phyloP scores from a whole-genome alignment of 805 yeast genomes.

The Suhomyces vadensis region DNA sequence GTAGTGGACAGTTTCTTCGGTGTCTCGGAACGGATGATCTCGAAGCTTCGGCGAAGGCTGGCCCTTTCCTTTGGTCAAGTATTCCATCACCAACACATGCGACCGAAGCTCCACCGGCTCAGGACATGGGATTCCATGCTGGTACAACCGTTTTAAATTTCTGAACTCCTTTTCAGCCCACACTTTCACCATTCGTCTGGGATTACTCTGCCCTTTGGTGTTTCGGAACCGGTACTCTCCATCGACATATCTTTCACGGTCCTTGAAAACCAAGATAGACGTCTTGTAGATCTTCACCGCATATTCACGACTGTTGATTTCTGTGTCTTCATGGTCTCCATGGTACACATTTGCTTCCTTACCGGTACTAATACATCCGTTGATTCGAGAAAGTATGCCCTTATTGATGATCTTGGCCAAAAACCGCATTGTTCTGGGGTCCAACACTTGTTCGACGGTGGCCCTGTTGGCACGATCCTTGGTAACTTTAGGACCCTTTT shows the following conservation, averaged over 20 bases:
- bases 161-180: conserved; percentile 99
- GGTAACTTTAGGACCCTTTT: conserved; percentile 57
- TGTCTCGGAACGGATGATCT: conserved; percentile 74
- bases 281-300: conserved; percentile 97
- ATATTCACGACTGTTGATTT: conserved; percentile 47
- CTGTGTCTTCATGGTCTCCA: conserved; percentile 60
- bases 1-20: conserved; percentile 62
- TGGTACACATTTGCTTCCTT: conserved; percentile 97
- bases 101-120: conserved; percentile 85
- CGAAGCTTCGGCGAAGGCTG: conserved; percentile 88
- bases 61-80: conserved; percentile 73
- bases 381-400: conserved; percentile 80
- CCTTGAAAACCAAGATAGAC: conserved; percentile 94
- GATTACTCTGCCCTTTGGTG: conserved; percentile 82
- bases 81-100: conserved; percentile 95
- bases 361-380: conserved; percentile 95
- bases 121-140: conserved; percentile 88
- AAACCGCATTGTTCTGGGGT: conserved; percentile 88
- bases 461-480: conserved; percentile 92
- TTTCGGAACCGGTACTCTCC: conserved; percentile 94
- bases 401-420: conserved; percentile 77
- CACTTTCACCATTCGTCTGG: conserved; percentile 93
- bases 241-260: conserved; percentile 91
- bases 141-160: conserved; percentile 78
- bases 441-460: conserved; percentile 94